These are phyloP conservation scores for Carex cristatella DNA, from an alignment of 176 grass and related monocot genomes.

Conservation along the genomic window DNA sequence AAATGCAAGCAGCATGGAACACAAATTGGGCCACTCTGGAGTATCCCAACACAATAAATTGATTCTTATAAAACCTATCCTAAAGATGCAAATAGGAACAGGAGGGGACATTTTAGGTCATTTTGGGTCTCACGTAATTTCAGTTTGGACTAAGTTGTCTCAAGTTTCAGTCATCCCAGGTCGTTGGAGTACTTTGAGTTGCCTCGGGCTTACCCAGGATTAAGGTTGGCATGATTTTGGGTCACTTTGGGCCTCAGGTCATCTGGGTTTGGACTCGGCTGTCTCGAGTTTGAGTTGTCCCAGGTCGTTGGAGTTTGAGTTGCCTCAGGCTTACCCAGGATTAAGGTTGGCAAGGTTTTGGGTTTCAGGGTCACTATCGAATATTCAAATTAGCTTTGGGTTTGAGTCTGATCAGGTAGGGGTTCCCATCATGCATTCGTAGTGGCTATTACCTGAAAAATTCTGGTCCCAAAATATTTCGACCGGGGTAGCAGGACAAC, in stretches of 20 bases:
- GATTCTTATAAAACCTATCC: not conserved
- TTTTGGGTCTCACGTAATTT: not conserved
- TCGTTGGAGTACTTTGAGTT: not conserved
- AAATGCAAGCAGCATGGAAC: not conserved
- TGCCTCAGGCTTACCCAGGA: not conserved
- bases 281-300: not conserved
- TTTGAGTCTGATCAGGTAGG: not conserved
- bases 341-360: not conserved
- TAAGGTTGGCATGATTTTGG: not conserved
- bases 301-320: not conserved
- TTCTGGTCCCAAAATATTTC: not conserved
- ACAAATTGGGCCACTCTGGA: not conserved
- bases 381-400: not conserved
- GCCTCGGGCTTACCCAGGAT: not conserved
- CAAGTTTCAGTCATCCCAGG: not conserved
- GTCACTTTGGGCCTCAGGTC: not conserved
- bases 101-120: not conserved
- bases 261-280: not conserved
- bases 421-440: not conserved
- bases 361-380: not conserved
- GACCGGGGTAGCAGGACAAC: not conserved
- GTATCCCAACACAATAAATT: conserved; percentile 2
- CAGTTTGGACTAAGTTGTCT: not conserved
- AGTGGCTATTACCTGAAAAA: not conserved
- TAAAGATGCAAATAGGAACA: not conserved